phyloP scores from a whole-genome alignment of 495 filamentous ascomycete genomes.

The Tuber indicum region DNA sequence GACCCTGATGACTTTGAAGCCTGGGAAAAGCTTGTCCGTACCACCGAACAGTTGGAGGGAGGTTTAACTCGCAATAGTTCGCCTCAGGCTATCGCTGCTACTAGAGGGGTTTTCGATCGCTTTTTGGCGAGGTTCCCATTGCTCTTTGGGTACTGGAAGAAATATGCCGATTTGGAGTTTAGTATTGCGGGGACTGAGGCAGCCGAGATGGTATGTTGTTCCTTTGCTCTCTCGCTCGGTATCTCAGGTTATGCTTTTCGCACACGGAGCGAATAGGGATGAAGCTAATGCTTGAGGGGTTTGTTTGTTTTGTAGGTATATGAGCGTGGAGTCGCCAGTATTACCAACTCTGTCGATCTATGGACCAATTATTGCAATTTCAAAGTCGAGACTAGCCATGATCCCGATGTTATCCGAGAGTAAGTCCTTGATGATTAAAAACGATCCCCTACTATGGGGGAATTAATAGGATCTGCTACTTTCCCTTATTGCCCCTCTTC shows the following conservation, averaged over 20 bases:
- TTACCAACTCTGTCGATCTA: conserved; percentile 85
- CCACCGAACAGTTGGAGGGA: conserved; percentile 77
- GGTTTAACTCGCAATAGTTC: conserved; percentile 95
- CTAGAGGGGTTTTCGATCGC: conserved; percentile 77
- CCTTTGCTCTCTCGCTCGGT: conserved; percentile 6
- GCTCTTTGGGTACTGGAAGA: conserved; percentile 98
- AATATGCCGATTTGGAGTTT: conserved; percentile 97
- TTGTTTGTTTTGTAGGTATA: conserved; percentile 59
- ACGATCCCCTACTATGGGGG: conserved; percentile 52
- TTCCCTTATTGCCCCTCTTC: conserved; percentile 47
- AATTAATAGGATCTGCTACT: conserved; percentile 53
- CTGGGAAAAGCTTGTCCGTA: conserved; percentile 87
- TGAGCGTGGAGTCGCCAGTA: conserved; percentile 88
- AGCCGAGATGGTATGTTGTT: conserved; percentile 77
- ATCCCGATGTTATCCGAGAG: conserved; percentile 94
- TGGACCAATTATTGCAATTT: conserved; percentile 97
- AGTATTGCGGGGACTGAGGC: conserved; percentile 94
- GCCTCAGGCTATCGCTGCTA: conserved; percentile 80
- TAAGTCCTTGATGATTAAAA: conserved; percentile 59
- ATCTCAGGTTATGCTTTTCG: background rate
- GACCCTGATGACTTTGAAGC: conserved; percentile 88
- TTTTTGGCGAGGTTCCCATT: conserved; percentile 94
- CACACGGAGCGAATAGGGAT: conserved; percentile 1
- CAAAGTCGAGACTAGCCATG: conserved; percentile 95
- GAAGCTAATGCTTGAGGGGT: background rate